Percentiles rank a stretch among this genome's conserved stretches.
Conservation (phyloP, 2,329 filamentous ascomycete genomes). For the Fusarium verrucosum region DNA sequence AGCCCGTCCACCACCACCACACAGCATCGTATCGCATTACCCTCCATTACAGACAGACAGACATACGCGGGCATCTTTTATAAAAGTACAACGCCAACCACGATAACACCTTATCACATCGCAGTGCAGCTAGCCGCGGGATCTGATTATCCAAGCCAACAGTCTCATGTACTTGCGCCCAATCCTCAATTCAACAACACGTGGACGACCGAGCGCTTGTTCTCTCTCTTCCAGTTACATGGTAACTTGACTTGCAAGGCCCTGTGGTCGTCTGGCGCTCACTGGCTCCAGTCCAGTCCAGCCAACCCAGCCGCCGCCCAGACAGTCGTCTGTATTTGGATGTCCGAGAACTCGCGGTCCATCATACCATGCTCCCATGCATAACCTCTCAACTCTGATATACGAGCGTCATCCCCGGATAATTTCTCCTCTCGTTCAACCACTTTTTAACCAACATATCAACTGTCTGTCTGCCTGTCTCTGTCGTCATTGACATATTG, state of each 20-base stretch:
- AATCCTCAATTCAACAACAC: constrained; percentile 45
- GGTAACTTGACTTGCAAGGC: constrained; percentile 1
- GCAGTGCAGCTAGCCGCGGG: constrained; percentile 28
- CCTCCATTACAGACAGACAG: constrained; percentile 12
- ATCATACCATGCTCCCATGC: constrained; percentile 23
- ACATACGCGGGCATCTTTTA: constrained; percentile 5
- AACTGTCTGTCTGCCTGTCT: neutral
- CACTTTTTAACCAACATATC: neutral
- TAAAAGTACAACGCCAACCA: constrained; percentile 18
- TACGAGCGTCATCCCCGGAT: constrained; percentile 34
- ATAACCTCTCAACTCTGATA: constrained; percentile 36
- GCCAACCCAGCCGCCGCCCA: constrained; percentile 33
- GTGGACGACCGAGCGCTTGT: constrained; percentile 41
- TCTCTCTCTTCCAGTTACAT: constrained; percentile 30
- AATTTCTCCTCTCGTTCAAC: constrained; percentile 13
- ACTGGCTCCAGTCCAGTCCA: constrained; percentile 25
- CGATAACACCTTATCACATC: constrained; percentile 18
- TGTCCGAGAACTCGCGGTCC: constrained; percentile 23
- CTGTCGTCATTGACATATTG: constrained; percentile 12
- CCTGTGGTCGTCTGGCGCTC: constrained; percentile 6
- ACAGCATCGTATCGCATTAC: constrained; percentile 11
- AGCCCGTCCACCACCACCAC: constrained; percentile 6
- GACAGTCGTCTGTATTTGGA: neutral
- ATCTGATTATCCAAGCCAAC: constrained; percentile 13
- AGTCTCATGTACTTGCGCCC: constrained; percentile 41